These are phyloP conservation scores for Macrophomina pseudophaseolina DNA, from an alignment of 2,329 filamentous ascomycete species.

Conservation along the genomic window DNA sequence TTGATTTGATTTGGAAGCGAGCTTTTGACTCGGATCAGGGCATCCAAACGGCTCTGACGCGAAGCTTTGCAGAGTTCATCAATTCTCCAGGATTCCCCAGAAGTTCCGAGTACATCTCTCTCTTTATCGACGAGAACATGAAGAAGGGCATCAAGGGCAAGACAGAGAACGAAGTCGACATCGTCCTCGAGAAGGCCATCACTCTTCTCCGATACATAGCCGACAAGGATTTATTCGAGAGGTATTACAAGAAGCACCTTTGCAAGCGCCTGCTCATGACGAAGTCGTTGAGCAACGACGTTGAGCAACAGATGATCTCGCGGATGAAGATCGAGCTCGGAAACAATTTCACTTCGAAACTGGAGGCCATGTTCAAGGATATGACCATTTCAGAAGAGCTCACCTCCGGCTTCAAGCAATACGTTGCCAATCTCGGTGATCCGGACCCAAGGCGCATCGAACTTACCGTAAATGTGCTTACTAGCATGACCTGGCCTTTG, in stretches of 20 bases:
- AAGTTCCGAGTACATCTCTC: constrained; percentile 88
- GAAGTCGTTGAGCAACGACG: constrained; percentile 88
- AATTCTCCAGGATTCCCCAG: constrained; percentile 74
- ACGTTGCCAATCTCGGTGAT: constrained; percentile 65
- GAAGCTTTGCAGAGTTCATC: constrained; percentile 91
- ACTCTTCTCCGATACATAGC: constrained; percentile 83
- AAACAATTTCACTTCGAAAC: constrained; percentile 88
- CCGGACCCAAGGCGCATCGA: constrained; percentile 71
- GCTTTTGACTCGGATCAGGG: constrained; percentile 78
- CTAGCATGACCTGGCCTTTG: constrained; percentile 92
- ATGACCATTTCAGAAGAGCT: constrained; percentile 88
- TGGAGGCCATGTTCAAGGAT: constrained; percentile 98
- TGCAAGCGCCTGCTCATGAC: constrained; percentile 84
- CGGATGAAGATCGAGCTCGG: constrained; percentile 98
- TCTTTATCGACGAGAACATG: constrained; percentile 96
- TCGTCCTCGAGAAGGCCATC: constrained; percentile 86
- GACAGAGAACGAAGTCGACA: constrained; percentile 84
- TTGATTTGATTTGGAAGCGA: constrained; percentile 75
- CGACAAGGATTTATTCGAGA: constrained; percentile 93
- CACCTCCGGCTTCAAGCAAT: constrained; percentile 74
- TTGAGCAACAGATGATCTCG: constrained; percentile 92
- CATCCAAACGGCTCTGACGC: constrained; percentile 80
- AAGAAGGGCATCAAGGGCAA: constrained; percentile 94
- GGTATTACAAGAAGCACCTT: constrained; percentile 97
- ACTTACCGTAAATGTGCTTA: constrained; percentile 82